Base-by-base conservation (phyloP, 768 basidiomycete genomes). In the Phanerochaete carnosa region DNA sequence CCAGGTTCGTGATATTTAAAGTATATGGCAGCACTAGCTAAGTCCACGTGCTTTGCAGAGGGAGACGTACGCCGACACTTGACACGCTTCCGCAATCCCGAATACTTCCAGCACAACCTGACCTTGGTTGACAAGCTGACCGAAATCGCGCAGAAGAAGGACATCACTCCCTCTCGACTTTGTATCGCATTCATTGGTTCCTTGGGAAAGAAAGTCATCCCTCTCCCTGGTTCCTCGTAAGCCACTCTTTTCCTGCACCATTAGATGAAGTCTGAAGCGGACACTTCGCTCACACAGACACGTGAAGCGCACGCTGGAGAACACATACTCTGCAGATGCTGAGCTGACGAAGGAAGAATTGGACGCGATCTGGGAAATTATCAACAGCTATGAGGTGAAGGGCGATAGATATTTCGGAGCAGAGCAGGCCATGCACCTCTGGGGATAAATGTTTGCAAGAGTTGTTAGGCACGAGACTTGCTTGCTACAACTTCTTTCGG, bases 221-320 rank as follows among this genome's bases (percentile, higher is more conserved):
- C 81, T 3, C 73, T 83, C 22, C 81, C 82, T 0, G 82, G 82
- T 0, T 76, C 76, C 19, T 76, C 75, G 76, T 77, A 57, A 49
- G 73, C 58, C 2, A 35, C 26, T 15, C 2, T 2, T 15, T 33
- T 12, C 29, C 39, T 43, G 8, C 39, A 19, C 19, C 61, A n/a
- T 46, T 11, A 19, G 39, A 8, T 43, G 11, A 7, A 19, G 39
- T 19, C 39, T 4, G 19, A 1, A 26, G 12, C 9, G 13, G n/a
- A 43, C 0, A 54, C 5, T 39, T 22, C 45, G 25, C 43, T 13
- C n/a, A 46, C 25, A 22, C 59, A 79, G 76, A 47, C 66, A 77
- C 47, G 69, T 73, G 50, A 72, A 75, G 47, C 77, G 83, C 26
- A 77, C 77, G 13, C 62, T 75, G 35, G 77, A 82, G 62, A 81